Evolutionary conservation across 1,284 basidiomycete genomes (phyloP).

Genomic region (Tylopilus sp.): DNA sequence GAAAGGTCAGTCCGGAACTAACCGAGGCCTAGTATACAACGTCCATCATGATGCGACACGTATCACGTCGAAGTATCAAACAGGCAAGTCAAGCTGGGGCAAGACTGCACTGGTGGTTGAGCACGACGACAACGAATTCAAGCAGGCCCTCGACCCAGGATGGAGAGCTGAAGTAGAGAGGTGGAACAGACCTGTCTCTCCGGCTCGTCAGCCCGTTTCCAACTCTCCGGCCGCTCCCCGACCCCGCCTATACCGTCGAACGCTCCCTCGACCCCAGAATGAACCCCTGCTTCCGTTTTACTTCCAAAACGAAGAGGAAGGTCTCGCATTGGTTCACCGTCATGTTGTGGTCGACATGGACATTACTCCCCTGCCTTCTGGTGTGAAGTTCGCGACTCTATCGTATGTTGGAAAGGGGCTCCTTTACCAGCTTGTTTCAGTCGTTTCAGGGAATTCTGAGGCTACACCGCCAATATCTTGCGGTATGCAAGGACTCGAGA

Average conservation of each 20-base stretch:
- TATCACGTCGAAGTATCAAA: slow-evolving; percentile 27
- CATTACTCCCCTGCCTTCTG: slow-evolving; percentile 45
- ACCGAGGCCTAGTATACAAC: slow-evolving; percentile 21
- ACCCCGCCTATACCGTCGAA: slow-evolving; percentile 18
- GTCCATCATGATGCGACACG: slow-evolving; percentile 24
- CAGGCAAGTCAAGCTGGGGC: slow-evolving; percentile 7
- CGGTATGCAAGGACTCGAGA: slow-evolving; percentile 36
- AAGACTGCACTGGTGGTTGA: slow-evolving; percentile 29
- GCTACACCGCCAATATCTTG: slow-evolving; percentile 29
- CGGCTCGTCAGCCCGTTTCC: slow-evolving; percentile 13
- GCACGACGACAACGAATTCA: slow-evolving; percentile 42
- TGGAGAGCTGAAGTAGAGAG: slow-evolving; percentile 34
- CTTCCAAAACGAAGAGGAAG: slow-evolving; percentile 13
- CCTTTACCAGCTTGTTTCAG: slow-evolving; percentile 49
- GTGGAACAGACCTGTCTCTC: slow-evolving; percentile 27
- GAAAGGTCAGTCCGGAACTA: slow-evolving; percentile 5
- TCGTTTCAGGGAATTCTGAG: slow-evolving; percentile 30
- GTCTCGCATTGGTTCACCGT: slow-evolving; percentile 8
- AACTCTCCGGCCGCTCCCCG: slow-evolving; percentile 5
- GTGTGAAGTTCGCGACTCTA: slow-evolving; percentile 43
- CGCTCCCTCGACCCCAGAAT: slow-evolving; percentile 10
- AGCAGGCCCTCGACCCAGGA: slow-evolving; percentile 41
- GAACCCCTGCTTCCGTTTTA: slow-evolving; percentile 13
- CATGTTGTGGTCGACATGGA: slow-evolving; percentile 45
- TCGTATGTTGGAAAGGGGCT: slow-evolving; percentile 56